These are phyloP conservation scores for Coffea canephora DNA, from an alignment of 257 asterid species.

Conservation along the genomic window DNA sequence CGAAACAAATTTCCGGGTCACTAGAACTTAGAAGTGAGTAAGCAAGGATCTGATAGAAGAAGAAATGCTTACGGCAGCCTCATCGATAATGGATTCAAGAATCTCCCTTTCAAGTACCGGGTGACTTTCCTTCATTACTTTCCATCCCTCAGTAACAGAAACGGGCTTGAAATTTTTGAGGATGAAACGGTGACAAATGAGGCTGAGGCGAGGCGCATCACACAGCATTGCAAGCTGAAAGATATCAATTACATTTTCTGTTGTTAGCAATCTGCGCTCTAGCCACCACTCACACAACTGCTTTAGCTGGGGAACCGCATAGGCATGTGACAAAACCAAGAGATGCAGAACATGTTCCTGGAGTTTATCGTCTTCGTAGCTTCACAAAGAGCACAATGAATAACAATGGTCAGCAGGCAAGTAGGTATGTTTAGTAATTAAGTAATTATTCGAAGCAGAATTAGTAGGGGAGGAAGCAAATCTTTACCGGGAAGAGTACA, in stretches of 20 bases:
- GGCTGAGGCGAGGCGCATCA: constrained; percentile 74
- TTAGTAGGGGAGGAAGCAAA: neutral
- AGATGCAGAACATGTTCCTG: constrained; percentile 58
- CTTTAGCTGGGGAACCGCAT: constrained; percentile 57
- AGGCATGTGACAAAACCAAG: constrained; percentile 72
- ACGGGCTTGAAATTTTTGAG: constrained; percentile 57
- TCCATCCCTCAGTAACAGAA: constrained; percentile 73
- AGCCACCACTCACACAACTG: constrained; percentile 58
- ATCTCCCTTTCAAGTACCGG: constrained; percentile 67
- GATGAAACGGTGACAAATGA: constrained; percentile 69
- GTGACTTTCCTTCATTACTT: constrained; percentile 78
- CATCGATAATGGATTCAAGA: constrained; percentile 39
- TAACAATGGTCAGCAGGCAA: constrained; percentile 1
- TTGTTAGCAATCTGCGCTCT: constrained; percentile 45
- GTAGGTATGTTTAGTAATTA: too few species aligned
- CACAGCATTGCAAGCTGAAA: constrained; percentile 85
- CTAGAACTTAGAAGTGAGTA: neutral
- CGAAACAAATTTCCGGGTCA: neutral
- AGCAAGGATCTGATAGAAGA: neutral
- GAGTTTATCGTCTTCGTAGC: constrained; percentile 71
- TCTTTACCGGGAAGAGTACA: constrained; percentile 80
- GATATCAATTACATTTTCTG: constrained; percentile 64
- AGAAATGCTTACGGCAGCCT: constrained; percentile 48
- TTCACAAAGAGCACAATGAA: constrained; percentile 14
- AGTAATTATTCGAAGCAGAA: neutral